Evolutionary conservation across 2,329 filamentous ascomycete species (phyloP).

Genomic region (Drechslerella dactyloides): DNA sequence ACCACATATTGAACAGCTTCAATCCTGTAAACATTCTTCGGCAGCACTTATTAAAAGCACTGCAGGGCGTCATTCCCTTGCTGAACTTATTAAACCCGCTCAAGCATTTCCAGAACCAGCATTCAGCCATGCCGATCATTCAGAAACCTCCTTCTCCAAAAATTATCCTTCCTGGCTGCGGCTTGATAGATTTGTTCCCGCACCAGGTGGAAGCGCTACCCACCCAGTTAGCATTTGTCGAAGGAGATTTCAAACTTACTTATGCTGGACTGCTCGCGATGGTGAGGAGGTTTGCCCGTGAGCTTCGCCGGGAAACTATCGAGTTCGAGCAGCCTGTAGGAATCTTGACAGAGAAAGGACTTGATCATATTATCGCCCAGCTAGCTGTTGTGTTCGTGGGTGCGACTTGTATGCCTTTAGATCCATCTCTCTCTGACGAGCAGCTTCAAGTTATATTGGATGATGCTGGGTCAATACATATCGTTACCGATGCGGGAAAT

Average conservation of each 20-base stretch:
- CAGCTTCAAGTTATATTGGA: slow-evolving; percentile 15
- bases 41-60: too few species aligned
- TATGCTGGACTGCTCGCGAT: slow-evolving; percentile 6
- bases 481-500: slow-evolving; percentile 11
- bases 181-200: slow-evolving; percentile 7
- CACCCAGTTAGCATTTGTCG: slow-evolving; percentile 9
- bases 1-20: too few species aligned
- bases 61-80: too few species aligned
- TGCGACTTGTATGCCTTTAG: slow-evolving; percentile 12
- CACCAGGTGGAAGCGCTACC: slow-evolving; percentile 5
- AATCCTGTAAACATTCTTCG: too few species aligned
- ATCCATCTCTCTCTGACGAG: slow-evolving; percentile 9
- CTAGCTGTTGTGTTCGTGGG: slow-evolving; percentile 14
- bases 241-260: slow-evolving; percentile 5
- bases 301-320: slow-evolving; percentile 8
- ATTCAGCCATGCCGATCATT: background rate
- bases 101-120: too few species aligned
- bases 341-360: slow-evolving; percentile 12
- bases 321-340: slow-evolving; percentile 7
- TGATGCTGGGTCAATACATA: slow-evolving; percentile 10
- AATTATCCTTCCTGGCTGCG: background rate
- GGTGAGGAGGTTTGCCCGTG: slow-evolving; percentile 4
- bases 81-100: too few species aligned
- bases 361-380: slow-evolving; percentile 14
- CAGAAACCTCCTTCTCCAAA: background rate